Evolutionary conservation across 176 grass and related monocot species (phyloP), one percentile per base, ranked within the genome.

Genomic region (Eleusine indica): DNA sequence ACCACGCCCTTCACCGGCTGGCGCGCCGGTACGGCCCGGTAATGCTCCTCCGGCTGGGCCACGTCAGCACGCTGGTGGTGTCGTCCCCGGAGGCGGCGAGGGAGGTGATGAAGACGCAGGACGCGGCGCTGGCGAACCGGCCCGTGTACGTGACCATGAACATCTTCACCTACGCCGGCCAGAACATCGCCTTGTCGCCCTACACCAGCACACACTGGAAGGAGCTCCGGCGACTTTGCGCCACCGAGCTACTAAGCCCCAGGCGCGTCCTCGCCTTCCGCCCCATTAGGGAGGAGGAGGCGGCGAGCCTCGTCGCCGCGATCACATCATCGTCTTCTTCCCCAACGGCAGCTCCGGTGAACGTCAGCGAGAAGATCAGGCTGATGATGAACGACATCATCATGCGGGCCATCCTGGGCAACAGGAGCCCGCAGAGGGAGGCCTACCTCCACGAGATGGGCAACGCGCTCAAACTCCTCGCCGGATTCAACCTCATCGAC

Each of bases 71-170:
- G 32, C 47, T 95, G 17, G 73, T 95, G 47, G 21, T 95, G 29
- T 88, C 85, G 25, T 95, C 90, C 3, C 40, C 90, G 16, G 85
- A 88, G 39, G 87, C 80, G 51, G 85, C 88, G 4, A 70, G 65
- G 53, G 86, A 95, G 86, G 82, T 90, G 22, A 70, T 92, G 70
- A 92, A 81, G 81, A 86, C 88, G 21, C 93, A 90, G 22, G 88
- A 90, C 70, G 66, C 76, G 54, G 73, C 48, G 25, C 90, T 95
- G 15, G 75, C 88, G 8, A 66, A 39, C 48, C 88, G 88, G 0
- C 79, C 87, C 1, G 22, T 91, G 12, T 86, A 80, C 22, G 60
- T 42, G 3, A 77, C 84, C 9, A 47, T 43, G 6, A 18, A 64
- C 73, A 71, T 90, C 78, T 5, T 90, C 39, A 70, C 87, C 5